Conservation (phyloP, 2,329 filamentous ascomycete genomes). For the Neofusicoccum cordaticola region DNA sequence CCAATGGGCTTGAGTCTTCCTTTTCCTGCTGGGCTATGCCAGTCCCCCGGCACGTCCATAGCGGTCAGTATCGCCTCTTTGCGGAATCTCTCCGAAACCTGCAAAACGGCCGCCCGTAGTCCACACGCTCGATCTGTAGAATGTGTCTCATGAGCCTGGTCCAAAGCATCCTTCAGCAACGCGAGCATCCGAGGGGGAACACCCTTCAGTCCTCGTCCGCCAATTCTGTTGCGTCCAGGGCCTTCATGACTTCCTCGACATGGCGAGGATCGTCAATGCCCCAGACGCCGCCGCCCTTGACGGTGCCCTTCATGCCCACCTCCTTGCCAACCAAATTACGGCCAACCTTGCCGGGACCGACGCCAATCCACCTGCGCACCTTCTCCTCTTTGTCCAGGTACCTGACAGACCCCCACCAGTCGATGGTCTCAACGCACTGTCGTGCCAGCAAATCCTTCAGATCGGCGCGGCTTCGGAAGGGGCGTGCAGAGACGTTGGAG, state of each 20-base stretch:
- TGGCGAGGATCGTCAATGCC: conserved; percentile 75
- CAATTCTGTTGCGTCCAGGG: conserved; percentile 47
- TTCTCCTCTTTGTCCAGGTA: conserved; percentile 82
- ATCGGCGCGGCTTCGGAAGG: conserved; percentile 70
- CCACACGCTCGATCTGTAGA: too few species aligned
- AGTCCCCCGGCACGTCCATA: too few species aligned
- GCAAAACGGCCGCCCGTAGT: too few species aligned
- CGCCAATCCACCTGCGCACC: conserved; percentile 82
- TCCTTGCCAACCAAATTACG: conserved; percentile 93
- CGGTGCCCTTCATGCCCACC: conserved; percentile 78
- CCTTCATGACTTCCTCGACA: conserved; percentile 45
- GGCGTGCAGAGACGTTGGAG: conserved; percentile 79
- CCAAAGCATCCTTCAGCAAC: too few species aligned
- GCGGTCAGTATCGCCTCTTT: too few species aligned
- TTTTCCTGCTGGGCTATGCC: too few species aligned
- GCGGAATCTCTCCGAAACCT: too few species aligned
- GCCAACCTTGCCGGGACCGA: conserved; percentile 91
- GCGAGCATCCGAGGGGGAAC: too few species aligned
- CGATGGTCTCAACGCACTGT: conserved; percentile 86
- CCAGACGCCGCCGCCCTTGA: conserved; percentile 91
- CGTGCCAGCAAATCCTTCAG: conserved; percentile 76
- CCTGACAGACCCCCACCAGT: conserved; percentile 90
- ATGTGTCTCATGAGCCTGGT: too few species aligned
- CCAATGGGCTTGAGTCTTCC: too few species aligned
- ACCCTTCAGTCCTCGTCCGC: conserved; percentile 31